Evolutionary conservation across 2,329 filamentous ascomycete species (phyloP), one percentile per base, ranked within the genome.

Genomic region (Sporothrix brasiliensis): DNA sequence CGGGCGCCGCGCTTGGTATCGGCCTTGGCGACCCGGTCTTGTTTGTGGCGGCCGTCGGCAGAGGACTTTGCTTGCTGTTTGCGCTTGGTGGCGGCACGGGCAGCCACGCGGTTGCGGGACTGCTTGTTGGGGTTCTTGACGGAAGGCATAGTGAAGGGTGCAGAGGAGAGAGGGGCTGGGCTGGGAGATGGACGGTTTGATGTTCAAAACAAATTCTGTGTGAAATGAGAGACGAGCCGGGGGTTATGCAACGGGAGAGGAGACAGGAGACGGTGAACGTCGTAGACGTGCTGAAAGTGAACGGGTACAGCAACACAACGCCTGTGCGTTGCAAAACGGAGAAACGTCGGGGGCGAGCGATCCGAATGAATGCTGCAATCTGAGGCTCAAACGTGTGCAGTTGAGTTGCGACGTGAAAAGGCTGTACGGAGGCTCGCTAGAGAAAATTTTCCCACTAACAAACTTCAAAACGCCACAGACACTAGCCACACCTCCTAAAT

Each of bases 91-190:
- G 83, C 80, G 24, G 81, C 80, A 72, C 81, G 80, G 49, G 84
- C 83, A 21, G 80, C 80, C 52, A 84, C 78, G 16, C 85, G 83
- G 81, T 86, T 87, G 76, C 83, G 83, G 68, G 84, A 87, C 11
- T 82, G 81, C 61, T 80, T 81, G 82, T 88, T 88, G 76, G 86
- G 86, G 79, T 87, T 88, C 74, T 85, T 84, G 75, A 86, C 83
- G 63, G 85, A 87, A 19, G 83, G 82, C 85, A 87, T 87, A 34
- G 47, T 68, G 30, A 61, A 34, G 7, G 50, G 58, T 34, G 27
- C 10, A 2, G n/a, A 44, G 34, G n/a, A 1, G 49, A 19, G 44
- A 41, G 52, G 56, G 34, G 24, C 30, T 27, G 47, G 54, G 39
- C 39, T 27, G 21, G n/a, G 30, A 47, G 50, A n/a, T 56, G 53